Evolutionary conservation across 768 basidiomycete genomes (phyloP).

Genomic region (Termitomyces sp.): DNA sequence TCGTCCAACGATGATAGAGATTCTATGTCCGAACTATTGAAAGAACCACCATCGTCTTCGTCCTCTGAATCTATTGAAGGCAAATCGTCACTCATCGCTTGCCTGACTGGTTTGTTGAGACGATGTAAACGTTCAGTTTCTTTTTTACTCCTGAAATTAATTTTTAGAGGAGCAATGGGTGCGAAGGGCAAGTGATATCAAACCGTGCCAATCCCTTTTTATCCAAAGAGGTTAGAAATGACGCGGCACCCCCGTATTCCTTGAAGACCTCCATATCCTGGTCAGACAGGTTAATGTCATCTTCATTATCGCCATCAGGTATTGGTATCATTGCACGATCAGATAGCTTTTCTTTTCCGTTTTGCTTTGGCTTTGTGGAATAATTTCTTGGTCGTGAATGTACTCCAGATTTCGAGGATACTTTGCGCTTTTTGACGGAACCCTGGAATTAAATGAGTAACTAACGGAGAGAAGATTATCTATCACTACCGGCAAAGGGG

Average conservation of each 20-base stretch:
- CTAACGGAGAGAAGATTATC: not conserved
- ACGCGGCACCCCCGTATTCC: conserved; percentile 54
- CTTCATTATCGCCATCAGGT: conserved; percentile 41
- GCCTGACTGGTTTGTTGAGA: conserved; percentile 52
- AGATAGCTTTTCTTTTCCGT: conserved; percentile 53
- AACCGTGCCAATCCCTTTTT: conserved; percentile 77
- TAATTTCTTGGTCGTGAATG: conserved; percentile 16
- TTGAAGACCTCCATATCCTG: conserved; percentile 63
- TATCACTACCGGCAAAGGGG: conserved; percentile 19
- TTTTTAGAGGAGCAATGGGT: not conserved
- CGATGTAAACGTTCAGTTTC: conserved; percentile 70
- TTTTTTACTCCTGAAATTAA: conserved; percentile 71
- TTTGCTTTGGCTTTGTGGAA: conserved; percentile 28
- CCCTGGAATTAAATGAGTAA: conserved; percentile 18
- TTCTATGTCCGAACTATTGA: conserved; percentile 23
- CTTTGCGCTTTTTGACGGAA: conserved; percentile 59
- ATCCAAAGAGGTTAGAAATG: conserved; percentile 72
- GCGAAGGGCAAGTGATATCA: conserved; percentile 15
- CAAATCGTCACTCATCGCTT: conserved; percentile 40
- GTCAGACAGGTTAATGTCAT: conserved; percentile 57
- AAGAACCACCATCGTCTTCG: conserved; percentile 37
- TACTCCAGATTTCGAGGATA: conserved; percentile 24
- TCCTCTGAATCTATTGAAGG: conserved; percentile 68
- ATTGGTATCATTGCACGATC: conserved; percentile 60
- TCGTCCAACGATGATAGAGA: conserved; percentile 23